phyloP scores from a whole-genome alignment of 106 monocot species.

The Dendrobium huoshanense region DNA sequence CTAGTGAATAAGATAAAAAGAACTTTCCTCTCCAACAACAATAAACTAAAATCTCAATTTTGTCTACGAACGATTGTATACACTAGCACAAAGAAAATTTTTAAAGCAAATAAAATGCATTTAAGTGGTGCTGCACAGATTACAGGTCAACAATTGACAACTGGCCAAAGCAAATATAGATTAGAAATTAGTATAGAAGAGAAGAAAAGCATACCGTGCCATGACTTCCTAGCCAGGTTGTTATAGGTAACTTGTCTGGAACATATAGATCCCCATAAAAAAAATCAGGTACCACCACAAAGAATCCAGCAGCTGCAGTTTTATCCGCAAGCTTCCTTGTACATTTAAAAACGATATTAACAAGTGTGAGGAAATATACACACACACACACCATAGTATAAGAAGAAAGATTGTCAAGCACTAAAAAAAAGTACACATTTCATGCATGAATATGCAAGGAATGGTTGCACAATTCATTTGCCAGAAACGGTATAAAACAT shows the following conservation, averaged over 20 bases:
- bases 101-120: too few relatives aligned
- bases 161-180: not conserved
- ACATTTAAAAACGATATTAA: not conserved
- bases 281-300: conserved; percentile 72
- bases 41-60: too few relatives aligned
- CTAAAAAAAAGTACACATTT: too few relatives aligned
- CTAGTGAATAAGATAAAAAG: too few relatives aligned
- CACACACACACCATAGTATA: not conserved
- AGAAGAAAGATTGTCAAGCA: not conserved
- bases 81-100: too few relatives aligned
- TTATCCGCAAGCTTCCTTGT: conserved; percentile 21
- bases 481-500: not conserved
- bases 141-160: not conserved
- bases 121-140: too few relatives aligned
- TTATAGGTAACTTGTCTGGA: conserved; percentile 17
- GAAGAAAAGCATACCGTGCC: conserved; percentile 12
- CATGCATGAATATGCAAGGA: not conserved
- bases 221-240: conserved; percentile 27
- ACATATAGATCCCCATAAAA: conserved; percentile 46
- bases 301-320: conserved; percentile 54
- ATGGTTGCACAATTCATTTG: not conserved
- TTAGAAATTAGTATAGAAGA: not conserved
- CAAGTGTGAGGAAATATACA: not conserved
- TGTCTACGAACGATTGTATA: too few relatives aligned
- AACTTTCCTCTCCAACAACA: too few relatives aligned